A percentile compares a stretch with the other conserved stretches of the same genome.
phyloP scores from a whole-genome alignment of 1,139 yeast species.

The Diutina sp. region DNA sequence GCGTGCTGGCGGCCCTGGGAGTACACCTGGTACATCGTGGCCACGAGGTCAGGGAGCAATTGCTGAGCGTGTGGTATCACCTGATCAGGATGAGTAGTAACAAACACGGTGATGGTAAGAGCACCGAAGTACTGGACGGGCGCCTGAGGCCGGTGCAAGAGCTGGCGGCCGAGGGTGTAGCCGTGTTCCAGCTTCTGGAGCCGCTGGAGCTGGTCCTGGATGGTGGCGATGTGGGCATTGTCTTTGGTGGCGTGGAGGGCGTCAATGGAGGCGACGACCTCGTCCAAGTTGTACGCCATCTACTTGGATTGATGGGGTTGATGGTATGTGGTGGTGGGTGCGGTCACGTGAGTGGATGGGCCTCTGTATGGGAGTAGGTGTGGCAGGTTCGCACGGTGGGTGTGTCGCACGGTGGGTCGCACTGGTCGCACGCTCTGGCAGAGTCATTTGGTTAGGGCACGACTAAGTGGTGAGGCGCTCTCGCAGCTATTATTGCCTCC shows the following conservation, averaged over 20 bases:
- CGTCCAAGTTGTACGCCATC: not conserved
- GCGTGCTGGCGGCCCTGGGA: not conserved
- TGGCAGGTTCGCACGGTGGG: too few species aligned
- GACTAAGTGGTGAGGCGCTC: not conserved
- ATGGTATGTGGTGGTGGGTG: not conserved
- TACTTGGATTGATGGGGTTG: not conserved
- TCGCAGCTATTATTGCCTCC: not conserved
- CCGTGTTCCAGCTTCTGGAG: not conserved
- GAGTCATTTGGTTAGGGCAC: not conserved
- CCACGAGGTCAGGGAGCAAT: not conserved
- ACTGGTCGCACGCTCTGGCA: not conserved
- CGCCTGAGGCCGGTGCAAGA: not conserved
- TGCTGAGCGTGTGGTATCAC: not conserved
- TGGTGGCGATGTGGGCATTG: not conserved
- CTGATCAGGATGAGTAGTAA: not conserved
- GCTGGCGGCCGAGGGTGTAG: not conserved
- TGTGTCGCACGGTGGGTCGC: too few species aligned
- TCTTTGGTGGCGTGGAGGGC: not conserved
- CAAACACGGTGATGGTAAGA: not conserved
- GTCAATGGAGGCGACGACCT: not conserved
- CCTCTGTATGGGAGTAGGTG: too few species aligned
- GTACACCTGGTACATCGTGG: not conserved
- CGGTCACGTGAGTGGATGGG: not conserved
- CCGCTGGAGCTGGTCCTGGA: not conserved
- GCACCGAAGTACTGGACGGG: not conserved